phyloP scores from a whole-genome alignment of 768 basidiomycete species.

The Scleroderma citrinum region DNA sequence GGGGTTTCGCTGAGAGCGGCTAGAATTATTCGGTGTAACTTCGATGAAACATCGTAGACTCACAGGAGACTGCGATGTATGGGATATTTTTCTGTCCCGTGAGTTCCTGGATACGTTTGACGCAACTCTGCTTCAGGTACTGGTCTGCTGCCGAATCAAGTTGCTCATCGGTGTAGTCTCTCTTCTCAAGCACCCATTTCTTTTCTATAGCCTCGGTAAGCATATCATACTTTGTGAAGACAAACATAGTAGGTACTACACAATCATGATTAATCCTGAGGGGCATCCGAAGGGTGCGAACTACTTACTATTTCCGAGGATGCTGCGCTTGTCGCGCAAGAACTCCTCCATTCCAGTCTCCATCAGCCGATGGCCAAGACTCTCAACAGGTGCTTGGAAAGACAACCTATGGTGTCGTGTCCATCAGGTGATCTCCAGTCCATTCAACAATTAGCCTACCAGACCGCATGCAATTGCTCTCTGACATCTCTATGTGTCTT shows the following conservation, averaged over 20 bases:
- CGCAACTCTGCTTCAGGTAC: neutral
- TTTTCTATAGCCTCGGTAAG: neutral
- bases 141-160: neutral
- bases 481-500: neutral
- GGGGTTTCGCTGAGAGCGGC: neutral
- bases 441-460: constrained; percentile 1
- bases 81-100: neutral
- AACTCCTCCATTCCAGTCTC: neutral
- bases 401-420: neutral
- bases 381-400: neutral
- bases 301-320: too few species aligned
- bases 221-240: neutral
- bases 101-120: neutral
- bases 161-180: neutral
- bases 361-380: neutral
- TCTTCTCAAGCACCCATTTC: neutral
- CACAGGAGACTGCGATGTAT: neutral
- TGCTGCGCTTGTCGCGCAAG: too few species aligned
- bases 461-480: constrained; percentile 7
- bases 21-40: neutral
- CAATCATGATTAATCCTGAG: too few species aligned
- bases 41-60: neutral
- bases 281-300: too few species aligned
- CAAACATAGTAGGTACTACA: neutral
- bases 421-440: neutral